Conservation (phyloP, 306 rosid genomes). For the Delonix regia region DNA sequence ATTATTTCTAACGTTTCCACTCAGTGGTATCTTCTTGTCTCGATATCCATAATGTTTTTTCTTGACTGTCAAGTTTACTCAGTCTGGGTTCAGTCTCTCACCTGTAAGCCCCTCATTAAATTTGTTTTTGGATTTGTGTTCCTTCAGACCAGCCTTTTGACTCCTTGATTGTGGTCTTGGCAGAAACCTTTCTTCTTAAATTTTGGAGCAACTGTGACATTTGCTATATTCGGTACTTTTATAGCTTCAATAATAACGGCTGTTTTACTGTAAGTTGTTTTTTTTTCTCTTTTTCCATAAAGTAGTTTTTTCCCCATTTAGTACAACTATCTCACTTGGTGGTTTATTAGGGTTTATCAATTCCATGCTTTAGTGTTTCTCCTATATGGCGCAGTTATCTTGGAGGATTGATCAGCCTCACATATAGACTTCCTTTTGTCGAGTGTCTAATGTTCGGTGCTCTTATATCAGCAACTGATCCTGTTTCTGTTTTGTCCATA, state of each 20-base stretch:
- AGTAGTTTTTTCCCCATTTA: background rate
- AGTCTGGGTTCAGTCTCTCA: slow-evolving; percentile 86
- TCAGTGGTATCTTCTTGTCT: background rate
- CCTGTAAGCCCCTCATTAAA: slow-evolving; percentile 58
- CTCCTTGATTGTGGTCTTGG: background rate
- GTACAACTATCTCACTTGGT: background rate
- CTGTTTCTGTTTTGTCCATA: slow-evolving; percentile 82
- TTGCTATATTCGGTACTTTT: slow-evolving; percentile 76
- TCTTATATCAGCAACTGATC: slow-evolving; percentile 88
- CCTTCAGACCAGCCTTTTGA: background rate
- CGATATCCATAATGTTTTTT: slow-evolving; percentile 25
- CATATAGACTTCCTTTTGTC: slow-evolving; percentile 75
- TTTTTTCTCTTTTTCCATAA: background rate
- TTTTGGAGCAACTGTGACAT: slow-evolving; percentile 84
- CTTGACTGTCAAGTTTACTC: slow-evolving; percentile 69
- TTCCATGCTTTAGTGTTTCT: slow-evolving; percentile 11
- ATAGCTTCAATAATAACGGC: slow-evolving; percentile 78
- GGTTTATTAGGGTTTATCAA: slow-evolving; percentile 9
- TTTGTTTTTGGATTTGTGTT: background rate
- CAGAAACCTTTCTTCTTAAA: slow-evolving; percentile 87
- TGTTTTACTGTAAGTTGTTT: slow-evolving; percentile 60
- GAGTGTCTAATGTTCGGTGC: slow-evolving; percentile 92
- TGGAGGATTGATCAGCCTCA: slow-evolving; percentile 69
- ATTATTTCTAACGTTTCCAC: background rate
- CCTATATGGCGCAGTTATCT: slow-evolving; percentile 59